phyloP scores from a whole-genome alignment of 2,329 filamentous ascomycete genomes.

The Zasmidium cellare region DNA sequence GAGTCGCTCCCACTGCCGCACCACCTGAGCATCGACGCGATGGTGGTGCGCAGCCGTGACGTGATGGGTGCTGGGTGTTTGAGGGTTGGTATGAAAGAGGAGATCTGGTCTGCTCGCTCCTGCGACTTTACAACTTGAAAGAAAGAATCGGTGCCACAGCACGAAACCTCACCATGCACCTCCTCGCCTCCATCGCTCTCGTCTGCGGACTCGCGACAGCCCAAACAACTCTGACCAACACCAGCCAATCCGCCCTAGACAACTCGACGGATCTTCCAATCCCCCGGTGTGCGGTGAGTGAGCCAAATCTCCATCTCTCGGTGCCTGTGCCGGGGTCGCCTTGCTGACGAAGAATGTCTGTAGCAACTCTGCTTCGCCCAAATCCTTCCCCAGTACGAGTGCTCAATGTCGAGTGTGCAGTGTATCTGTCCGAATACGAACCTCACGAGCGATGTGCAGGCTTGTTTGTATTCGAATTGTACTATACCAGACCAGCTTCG shows the following conservation, averaged over 20 bases:
- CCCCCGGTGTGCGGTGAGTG: slow-evolving; percentile 6
- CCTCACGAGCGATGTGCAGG: slow-evolving; percentile 18
- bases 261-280: slow-evolving; percentile 1
- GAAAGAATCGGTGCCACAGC: not conserved
- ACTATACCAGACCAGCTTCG: slow-evolving; percentile 20
- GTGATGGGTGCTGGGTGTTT: not conserved
- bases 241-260: not conserved
- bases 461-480: slow-evolving; percentile 20
- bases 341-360: not conserved
- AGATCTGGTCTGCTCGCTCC: not conserved
- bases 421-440: slow-evolving; percentile 22
- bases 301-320: not conserved
- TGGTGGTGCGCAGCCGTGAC: not conserved
- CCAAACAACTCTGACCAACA: not conserved
- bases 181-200: not conserved
- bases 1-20: not conserved
- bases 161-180: slow-evolving; percentile 4
- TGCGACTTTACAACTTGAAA: not conserved
- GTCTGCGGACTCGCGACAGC: not conserved
- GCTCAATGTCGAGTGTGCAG: slow-evolving; percentile 10
- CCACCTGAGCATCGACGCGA: not conserved
- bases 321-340: not conserved
- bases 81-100: not conserved
- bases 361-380: slow-evolving; percentile 20
- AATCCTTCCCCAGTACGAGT: slow-evolving; percentile 18